Evolutionary conservation across 305 asterid genomes (phyloP).

Genomic region (Solanum aculeatissimum): DNA sequence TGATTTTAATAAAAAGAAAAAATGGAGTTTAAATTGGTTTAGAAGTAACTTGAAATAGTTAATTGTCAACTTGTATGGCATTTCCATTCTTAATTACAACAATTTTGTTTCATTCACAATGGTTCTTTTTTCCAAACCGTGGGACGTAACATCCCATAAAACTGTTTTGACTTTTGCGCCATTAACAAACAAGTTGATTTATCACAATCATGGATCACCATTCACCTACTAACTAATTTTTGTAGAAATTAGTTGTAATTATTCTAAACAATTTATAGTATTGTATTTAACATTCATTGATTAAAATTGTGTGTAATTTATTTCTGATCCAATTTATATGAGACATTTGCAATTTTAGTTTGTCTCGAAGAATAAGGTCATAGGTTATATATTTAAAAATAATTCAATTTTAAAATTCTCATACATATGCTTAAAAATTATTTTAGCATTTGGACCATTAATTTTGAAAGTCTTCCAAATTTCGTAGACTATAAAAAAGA

Average conservation of each 20-base stretch:
- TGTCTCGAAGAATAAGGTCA: too few species aligned
- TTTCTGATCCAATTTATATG: too few species aligned
- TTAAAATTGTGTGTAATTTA: background rate
- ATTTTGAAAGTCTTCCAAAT: too few species aligned
- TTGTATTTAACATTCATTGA: background rate
- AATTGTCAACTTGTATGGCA: background rate
- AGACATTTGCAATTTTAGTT: too few species aligned
- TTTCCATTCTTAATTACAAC: background rate
- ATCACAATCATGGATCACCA: background rate
- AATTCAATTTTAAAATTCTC: too few species aligned
- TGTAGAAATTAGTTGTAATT: background rate
- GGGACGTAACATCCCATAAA: background rate
- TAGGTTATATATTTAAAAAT: too few species aligned
- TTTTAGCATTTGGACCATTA: too few species aligned
- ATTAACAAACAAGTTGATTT: background rate
- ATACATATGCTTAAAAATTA: too few species aligned
- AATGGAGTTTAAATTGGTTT: background rate
- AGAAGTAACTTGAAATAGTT: background rate
- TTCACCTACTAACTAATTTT: background rate
- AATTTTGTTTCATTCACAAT: background rate
- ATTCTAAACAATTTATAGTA: background rate
- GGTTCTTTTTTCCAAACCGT: background rate
- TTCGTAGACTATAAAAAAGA: too few species aligned
- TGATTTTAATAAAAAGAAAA: background rate
- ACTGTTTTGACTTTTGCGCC: background rate